Evolutionary conservation across 345 rosid genomes (phyloP).

Genomic region (Ricinus communis): DNA sequence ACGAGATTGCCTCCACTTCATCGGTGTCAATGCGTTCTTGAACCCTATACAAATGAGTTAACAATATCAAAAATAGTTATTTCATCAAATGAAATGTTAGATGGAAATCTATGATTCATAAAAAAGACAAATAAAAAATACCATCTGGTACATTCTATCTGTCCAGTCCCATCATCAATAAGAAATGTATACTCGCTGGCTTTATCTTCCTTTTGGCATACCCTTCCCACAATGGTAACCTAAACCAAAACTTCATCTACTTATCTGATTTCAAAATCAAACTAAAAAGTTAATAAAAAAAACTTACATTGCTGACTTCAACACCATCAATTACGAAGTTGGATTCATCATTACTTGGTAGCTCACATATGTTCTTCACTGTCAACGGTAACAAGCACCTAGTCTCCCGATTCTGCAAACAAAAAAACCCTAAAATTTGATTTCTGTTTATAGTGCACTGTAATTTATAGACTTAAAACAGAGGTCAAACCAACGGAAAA

Average conservation of each 20-base stretch:
- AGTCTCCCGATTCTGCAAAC: constrained; percentile 31
- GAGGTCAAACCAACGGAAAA: too few species aligned
- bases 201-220: constrained; percentile 68
- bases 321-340: constrained; percentile 30
- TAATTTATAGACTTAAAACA: not conserved
- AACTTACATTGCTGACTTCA: constrained; percentile 29
- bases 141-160: constrained; percentile 84
- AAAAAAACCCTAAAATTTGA: not conserved
- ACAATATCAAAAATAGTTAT: not conserved
- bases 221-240: constrained; percentile 57
- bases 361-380: constrained; percentile 32
- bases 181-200: constrained; percentile 65
- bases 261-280: not conserved
- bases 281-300: not conserved
- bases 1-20: constrained; percentile 72
- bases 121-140: constrained; percentile 11
- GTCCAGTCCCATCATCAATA: constrained; percentile 84
- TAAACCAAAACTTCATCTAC: not conserved
- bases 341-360: constrained; percentile 33
- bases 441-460: not conserved
- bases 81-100: not conserved
- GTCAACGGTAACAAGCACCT: constrained; percentile 31
- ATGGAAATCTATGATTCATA: not conserved
- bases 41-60: constrained; percentile 51
- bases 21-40: constrained; percentile 73